Base-by-base conservation (phyloP, 1,139 yeast species). In the Eremothecium sinecaudum region DNA sequence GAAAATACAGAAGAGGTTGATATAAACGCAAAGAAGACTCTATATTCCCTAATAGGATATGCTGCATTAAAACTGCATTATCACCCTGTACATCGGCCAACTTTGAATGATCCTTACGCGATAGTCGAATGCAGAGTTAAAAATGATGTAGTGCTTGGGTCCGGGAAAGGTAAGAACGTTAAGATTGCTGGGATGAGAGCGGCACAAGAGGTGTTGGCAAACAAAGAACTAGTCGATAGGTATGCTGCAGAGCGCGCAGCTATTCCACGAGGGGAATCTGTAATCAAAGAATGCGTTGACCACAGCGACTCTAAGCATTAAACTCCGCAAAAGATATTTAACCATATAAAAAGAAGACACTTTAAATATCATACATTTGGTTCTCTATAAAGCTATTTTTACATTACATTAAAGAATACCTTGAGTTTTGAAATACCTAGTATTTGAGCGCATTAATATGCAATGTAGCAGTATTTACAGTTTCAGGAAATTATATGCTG, bases 21-120 rank as follows among this genome's bases (percentile, higher is more conserved):
- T 36, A 41, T 68, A 51, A 55, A 58, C 37, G 63, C 58, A 57
- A 90, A 90, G 49, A 71, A 76, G 12, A 78, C 77, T 41, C 63
- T 90, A 12, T 87, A 90, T 51, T 75, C 87, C 1, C 62, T 79
- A 33, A 75, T 90, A 34, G 96, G 96, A 0, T 71, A 77, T 28
- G 87, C 90, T 0, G 69, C 73, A 3, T 60, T 69, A 39, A 76
- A 75, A 24, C 80, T 94, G 0, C 66, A 64, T 23, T 90, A 90
- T 51, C 65, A 66, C n/a, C 66, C 72, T 2, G 61, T 69, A 5
- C 63, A 67, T 14, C 75, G 77, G 10, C 74, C 75, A 37, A 78
- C 81, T 1, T 62, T 67, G 2, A 61, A 60, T 8, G 62, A 61
- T 23, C 58, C 59, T 1, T 40, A 45, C 20, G 79, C 72, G 46